Conservation (phyloP, 2,329 filamentous ascomycete species). For the Madurella fahalii region DNA sequence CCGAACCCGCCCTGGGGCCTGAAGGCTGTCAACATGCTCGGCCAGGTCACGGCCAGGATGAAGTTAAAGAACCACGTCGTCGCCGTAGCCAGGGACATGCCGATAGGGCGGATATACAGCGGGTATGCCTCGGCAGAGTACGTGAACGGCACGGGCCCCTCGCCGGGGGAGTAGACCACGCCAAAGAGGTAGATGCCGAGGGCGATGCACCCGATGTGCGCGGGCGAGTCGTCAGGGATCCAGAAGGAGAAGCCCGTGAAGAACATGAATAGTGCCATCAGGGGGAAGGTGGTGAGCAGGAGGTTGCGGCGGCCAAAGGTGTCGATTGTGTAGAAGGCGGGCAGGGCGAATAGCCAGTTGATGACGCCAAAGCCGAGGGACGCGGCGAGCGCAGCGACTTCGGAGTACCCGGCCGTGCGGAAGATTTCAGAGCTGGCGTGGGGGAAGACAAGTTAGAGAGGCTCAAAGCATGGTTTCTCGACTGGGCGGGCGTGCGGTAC, state of each 20-base stretch:
- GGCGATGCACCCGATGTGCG: constrained; percentile 43
- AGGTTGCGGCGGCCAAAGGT: constrained; percentile 63
- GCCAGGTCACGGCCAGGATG: constrained; percentile 43
- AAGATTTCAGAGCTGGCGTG: constrained; percentile 63
- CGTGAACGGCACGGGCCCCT: constrained; percentile 61
- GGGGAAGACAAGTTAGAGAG: constrained; percentile 40
- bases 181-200: constrained; percentile 48
- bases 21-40: constrained; percentile 41
- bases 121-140: constrained; percentile 66
- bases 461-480: no score
- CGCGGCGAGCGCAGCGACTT: constrained; percentile 50
- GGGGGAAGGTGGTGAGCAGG: constrained; percentile 59
- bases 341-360: constrained; percentile 62
- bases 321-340: constrained; percentile 63
- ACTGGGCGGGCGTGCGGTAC: no score
- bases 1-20: constrained; percentile 45
- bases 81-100: constrained; percentile 56
- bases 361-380: constrained; percentile 62
- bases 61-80: constrained; percentile 49
- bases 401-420: constrained; percentile 47
- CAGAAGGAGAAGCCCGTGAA: constrained; percentile 46
- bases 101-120: constrained; percentile 57
- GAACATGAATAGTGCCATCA: constrained; percentile 54
- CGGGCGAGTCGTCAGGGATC: constrained; percentile 36
- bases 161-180: constrained; percentile 54